Evolutionary conservation across 1,284 basidiomycete species (phyloP), one percentile per base, ranked within the genome.

Genomic region (Athelia psychrophila): DNA sequence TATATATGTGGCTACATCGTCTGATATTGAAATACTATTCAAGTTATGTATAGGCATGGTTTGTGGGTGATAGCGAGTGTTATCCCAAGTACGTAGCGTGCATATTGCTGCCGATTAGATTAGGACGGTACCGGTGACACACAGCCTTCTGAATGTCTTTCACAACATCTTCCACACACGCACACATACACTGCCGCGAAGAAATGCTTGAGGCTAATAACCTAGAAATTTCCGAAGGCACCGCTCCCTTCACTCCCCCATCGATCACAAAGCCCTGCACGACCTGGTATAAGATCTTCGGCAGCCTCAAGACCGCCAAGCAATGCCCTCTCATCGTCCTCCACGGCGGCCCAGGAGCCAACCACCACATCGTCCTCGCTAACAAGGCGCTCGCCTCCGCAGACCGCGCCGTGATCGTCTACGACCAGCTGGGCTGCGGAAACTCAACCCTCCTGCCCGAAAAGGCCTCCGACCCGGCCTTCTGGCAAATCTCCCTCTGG

Each of bases 381-480:
- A 51, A 45, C 30, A 16, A 50, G 15, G 45, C 51, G 12, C 50
- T 52, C 16, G n/a, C 23, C 44, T 24, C 25, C 15, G 18, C 3
- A 10, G 20, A 46, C 38, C 52, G 52, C 30, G 53, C 60, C 24
- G 60, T 73, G 53, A 56, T 72, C 33, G 54, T 71, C 53, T 73
- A 72, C 63, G 70, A 73, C 55, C 70, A 72, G 56, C 48, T 72
- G 50, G 71, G 70, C n/a, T 58, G 50, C 50, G 70, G 61, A 10
- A 53, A 51, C n/a, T 70, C 67, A 6, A 65, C 69, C 12, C 66
- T 66, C 52, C 51, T 72, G 15, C 54, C 24, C 1, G 62, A 60
- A 45, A 71, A 70, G 54, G 60, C 59, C 8, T 48, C 48, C 16
- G 38, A 42, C 10, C 51, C 50, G 2, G 45, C 44, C 10, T 72